Percentiles rank a stretch among this genome's conserved stretches.
These are phyloP conservation scores for Capsella bursapastoris DNA, from an alignment of 345 rosid species.

Conservation along the genomic window DNA sequence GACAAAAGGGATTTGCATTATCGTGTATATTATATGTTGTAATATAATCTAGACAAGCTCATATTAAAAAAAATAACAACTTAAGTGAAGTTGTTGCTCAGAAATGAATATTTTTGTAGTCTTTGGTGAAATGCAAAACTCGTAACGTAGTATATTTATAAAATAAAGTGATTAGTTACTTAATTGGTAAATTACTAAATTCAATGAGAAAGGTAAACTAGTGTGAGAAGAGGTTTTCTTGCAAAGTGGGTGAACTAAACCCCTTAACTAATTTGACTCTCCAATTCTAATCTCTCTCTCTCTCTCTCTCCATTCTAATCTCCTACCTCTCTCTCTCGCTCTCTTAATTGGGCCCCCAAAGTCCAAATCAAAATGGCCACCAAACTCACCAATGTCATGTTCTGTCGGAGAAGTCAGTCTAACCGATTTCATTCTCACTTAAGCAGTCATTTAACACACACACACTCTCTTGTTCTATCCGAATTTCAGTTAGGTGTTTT, in stretches of 20 bases:
- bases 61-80: slow-evolving; percentile 14
- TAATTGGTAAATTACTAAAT: slow-evolving; percentile 23
- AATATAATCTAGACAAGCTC: not conserved
- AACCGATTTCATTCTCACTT: slow-evolving; percentile 36
- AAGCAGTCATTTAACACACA: slow-evolving; percentile 28
- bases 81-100: slow-evolving; percentile 40
- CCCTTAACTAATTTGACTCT: slow-evolving; percentile 36
- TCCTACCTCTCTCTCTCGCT: not conserved
- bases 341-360: slow-evolving; percentile 34
- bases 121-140: slow-evolving; percentile 16
- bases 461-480: slow-evolving; percentile 18
- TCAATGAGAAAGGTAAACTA: slow-evolving; percentile 15
- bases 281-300: not conserved
- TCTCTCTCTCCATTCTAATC: too few species aligned
- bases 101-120: not conserved
- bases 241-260: slow-evolving; percentile 47
- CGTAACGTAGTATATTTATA: slow-evolving; percentile 5
- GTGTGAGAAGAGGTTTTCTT: slow-evolving; percentile 23
- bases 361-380: slow-evolving; percentile 43
- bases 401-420: slow-evolving; percentile 38
- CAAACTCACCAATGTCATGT: slow-evolving; percentile 45
- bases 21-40: slow-evolving; percentile 7
- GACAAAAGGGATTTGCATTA: slow-evolving; percentile 2
- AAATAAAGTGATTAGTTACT: slow-evolving; percentile 33
- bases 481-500: not conserved